Evolutionary conservation across 257 asterid species (phyloP).

Genomic region (Nicotiana benthamiana): DNA sequence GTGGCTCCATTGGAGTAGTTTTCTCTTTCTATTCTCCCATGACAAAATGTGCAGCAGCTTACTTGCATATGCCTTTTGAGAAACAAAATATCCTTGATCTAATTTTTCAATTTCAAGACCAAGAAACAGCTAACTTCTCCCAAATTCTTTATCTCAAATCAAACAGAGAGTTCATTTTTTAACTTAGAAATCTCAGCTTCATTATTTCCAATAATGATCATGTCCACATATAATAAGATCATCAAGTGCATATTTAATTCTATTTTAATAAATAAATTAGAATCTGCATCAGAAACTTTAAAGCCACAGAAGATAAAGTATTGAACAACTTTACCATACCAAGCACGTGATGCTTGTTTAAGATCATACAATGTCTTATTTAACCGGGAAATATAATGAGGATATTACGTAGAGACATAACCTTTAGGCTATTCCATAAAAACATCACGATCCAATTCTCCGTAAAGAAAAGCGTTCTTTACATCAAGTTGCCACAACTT

Average conservation of each 20-base stretch:
- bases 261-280: neutral
- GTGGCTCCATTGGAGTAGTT: conserved; percentile 18
- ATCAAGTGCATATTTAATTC: conserved; percentile 1
- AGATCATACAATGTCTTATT: no score
- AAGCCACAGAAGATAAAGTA: conserved; percentile 12
- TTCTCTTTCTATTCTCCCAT: conserved; percentile 20
- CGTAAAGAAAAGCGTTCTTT: no score
- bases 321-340: conserved; percentile 9
- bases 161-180: neutral
- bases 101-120: conserved; percentile 3
- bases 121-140: conserved; percentile 7
- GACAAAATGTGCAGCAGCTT: conserved; percentile 2
- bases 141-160: conserved; percentile 19
- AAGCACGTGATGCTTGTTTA: conserved; percentile 18
- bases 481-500: no score
- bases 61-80: conserved; percentile 12
- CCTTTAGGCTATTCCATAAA: no score
- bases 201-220: neutral
- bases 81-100: conserved; percentile 2
- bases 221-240: neutral
- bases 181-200: conserved; percentile 1
- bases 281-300: neutral
- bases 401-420: no score
- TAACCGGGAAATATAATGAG: no score
- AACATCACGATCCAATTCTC: no score